Evolutionary conservation across 2,329 filamentous ascomycete species (phyloP).

Genomic region (Pestalotiopsis fici): DNA sequence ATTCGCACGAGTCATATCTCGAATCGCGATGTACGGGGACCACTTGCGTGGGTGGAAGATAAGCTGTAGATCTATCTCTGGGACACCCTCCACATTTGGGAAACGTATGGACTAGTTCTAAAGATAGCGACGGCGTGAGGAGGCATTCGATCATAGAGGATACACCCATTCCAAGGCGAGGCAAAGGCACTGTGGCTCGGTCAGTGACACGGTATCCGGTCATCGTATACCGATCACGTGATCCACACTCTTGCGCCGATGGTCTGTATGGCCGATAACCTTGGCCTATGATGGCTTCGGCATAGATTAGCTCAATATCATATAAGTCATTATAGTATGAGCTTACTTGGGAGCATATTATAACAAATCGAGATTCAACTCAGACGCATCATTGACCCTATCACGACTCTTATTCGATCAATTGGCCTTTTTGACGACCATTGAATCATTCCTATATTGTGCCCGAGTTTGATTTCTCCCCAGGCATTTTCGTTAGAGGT

Average conservation of each 20-base stretch:
- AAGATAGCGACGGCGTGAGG: not conserved
- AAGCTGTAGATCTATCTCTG: not conserved
- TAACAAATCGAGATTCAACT: not conserved
- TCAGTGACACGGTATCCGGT: not conserved
- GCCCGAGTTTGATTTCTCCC: not conserved
- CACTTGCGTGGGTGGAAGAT: not conserved
- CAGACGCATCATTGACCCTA: not conserved
- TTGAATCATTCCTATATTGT: not conserved
- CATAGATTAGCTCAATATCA: not conserved
- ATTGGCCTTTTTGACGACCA: not conserved
- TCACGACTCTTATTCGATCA: not conserved
- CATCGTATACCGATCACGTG: slow-evolving; percentile 22
- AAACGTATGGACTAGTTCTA: not conserved
- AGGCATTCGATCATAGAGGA: not conserved
- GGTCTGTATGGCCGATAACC: not conserved
- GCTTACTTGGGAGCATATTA: not conserved
- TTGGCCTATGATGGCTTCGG: not conserved
- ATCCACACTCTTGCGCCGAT: slow-evolving; percentile 2
- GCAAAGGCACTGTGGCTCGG: not conserved
- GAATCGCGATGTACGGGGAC: not conserved
- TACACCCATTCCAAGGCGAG: not conserved
- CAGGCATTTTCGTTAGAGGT: not conserved
- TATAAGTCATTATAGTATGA: not conserved
- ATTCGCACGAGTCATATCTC: not conserved
- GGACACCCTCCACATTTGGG: not conserved